These are phyloP conservation scores for Coemansia sp. DNA, from an alignment of 192 early-diverging fungal genomes.

Conservation along the genomic window DNA sequence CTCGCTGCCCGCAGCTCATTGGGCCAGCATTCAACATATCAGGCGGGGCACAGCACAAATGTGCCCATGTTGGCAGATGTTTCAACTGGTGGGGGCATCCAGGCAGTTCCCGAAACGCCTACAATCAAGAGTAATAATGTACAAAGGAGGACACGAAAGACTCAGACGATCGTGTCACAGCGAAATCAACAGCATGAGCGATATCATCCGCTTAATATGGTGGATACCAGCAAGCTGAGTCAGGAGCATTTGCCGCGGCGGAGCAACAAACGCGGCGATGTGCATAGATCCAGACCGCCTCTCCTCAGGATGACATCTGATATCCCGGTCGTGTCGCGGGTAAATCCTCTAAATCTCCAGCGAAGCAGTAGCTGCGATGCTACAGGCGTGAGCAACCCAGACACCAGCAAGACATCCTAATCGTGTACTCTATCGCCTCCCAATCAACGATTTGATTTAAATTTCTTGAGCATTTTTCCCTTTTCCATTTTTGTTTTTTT, in stretches of 20 bases:
- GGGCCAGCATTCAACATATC: too few species aligned
- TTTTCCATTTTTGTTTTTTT: too few species aligned
- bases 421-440: too few species aligned
- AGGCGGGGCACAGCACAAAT: too few species aligned
- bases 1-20: neutral
- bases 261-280: too few species aligned
- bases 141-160: neutral
- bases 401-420: too few species aligned
- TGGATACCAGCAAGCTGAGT: neutral
- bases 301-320: neutral
- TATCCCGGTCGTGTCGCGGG: neutral
- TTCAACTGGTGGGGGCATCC: too few species aligned
- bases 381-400: too few species aligned
- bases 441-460: too few species aligned
- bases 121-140: neutral
- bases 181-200: neutral
- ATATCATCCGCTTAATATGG: neutral
- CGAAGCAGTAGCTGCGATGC: neutral
- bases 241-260: too few species aligned
- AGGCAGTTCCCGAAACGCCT: slow-evolving; percentile 1
- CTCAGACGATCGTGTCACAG: neutral
- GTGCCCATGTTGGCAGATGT: too few species aligned
- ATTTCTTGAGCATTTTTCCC: too few species aligned
- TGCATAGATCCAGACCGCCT: neutral
- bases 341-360: neutral